phyloP scores from a whole-genome alignment of 768 basidiomycete genomes.

The Suillus bovinus region DNA sequence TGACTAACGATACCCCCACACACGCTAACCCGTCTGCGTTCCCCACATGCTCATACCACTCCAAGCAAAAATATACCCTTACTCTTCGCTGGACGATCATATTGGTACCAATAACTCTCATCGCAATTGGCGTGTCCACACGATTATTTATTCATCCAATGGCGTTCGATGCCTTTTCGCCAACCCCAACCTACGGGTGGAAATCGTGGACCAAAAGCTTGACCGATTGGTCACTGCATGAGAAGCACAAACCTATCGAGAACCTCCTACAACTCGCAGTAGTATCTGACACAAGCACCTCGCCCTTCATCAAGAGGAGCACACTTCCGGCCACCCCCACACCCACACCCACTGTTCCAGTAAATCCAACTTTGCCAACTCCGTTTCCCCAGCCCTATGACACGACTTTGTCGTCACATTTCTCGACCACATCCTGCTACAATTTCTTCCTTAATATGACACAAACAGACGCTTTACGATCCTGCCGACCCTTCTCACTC shows the following conservation, averaged over 20 bases:
- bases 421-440: constrained; percentile 62
- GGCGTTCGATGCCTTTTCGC: constrained; percentile 43
- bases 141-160: constrained; percentile 52
- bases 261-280: background rate
- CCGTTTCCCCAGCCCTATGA: constrained; percentile 83
- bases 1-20: constrained; percentile 10
- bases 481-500: constrained; percentile 77
- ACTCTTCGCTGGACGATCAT: constrained; percentile 49
- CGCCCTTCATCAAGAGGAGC: constrained; percentile 6
- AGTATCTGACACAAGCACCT: constrained; percentile 16
- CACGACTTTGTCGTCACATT: constrained; percentile 60
- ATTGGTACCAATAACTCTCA: constrained; percentile 54
- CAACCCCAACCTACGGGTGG: constrained; percentile 29
- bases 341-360: constrained; percentile 27
- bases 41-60: constrained; percentile 5
- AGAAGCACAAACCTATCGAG: constrained; percentile 35
- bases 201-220: constrained; percentile 29
- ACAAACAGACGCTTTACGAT: constrained; percentile 52
- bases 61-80: constrained; percentile 42
- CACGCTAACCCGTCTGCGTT: background rate
- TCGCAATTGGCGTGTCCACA: constrained; percentile 53
- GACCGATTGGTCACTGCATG: constrained; percentile 42
- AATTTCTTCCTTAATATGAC: constrained; percentile 81
- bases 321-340: constrained; percentile 22
- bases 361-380: constrained; percentile 54